Conservation (phyloP, 2,329 filamentous ascomycete genomes). For the Botryotinia narcissicola region DNA sequence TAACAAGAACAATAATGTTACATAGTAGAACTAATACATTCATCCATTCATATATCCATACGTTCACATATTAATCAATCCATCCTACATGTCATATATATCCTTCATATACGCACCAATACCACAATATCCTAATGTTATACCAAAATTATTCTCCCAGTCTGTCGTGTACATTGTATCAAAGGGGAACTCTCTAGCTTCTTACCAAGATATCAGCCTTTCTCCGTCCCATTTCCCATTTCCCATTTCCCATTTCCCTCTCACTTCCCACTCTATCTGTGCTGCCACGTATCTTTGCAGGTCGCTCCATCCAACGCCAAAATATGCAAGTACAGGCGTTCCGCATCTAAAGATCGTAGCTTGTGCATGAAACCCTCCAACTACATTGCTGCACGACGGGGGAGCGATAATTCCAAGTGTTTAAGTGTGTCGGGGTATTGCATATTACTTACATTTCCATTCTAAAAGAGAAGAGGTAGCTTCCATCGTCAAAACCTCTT, state of each 20-base stretch:
- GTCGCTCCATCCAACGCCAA: constrained; percentile 29
- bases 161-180: not conserved
- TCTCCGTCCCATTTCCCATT: not conserved
- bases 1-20: not conserved
- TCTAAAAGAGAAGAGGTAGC: constrained; percentile 8
- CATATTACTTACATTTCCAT: constrained; percentile 12
- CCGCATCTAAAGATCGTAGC: constrained; percentile 28
- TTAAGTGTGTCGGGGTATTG: constrained; percentile 28
- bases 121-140: not conserved
- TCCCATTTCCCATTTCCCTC: not conserved
- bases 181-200: not conserved
- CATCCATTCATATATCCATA: not conserved
- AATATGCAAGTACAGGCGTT: constrained; percentile 34
- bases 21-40: not conserved
- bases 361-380: constrained; percentile 26
- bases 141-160: not conserved
- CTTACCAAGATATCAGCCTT: not conserved
- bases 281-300: constrained; percentile 37
- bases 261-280: constrained; percentile 21
- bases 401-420: constrained; percentile 23
- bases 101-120: not conserved
- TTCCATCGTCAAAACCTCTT: not conserved
- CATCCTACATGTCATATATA: not conserved
- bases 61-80: not conserved
- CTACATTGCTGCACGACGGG: constrained; percentile 26